phyloP scores from a whole-genome alignment of 371 early-diverging fungal genomes.

The Choanephora cucurbitarum region DNA sequence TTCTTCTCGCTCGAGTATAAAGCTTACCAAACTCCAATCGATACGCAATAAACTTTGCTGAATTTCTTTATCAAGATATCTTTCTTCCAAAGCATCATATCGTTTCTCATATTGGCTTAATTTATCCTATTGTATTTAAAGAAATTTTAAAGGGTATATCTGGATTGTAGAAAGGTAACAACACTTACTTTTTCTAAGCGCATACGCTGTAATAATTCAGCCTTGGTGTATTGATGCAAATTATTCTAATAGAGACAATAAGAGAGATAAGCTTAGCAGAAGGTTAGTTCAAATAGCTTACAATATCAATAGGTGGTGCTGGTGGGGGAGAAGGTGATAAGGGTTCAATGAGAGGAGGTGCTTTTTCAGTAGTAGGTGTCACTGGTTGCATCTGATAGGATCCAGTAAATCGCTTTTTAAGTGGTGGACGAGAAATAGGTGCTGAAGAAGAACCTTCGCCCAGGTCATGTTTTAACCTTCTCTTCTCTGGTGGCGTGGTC shows the following conservation, averaged over 20 bases:
- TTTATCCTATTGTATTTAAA: too few species aligned
- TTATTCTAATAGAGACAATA: slow-evolving; percentile 9
- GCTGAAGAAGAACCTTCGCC: background rate
- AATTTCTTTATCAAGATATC: slow-evolving; percentile 16
- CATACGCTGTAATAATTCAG: slow-evolving; percentile 24
- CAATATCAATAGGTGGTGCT: background rate
- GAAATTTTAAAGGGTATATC: too few species aligned
- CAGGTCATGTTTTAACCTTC: background rate
- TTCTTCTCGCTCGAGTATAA: too few species aligned
- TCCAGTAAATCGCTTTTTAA: slow-evolving; percentile 31
- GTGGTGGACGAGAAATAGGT: slow-evolving; percentile 28
- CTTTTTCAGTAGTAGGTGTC: slow-evolving; percentile 3
- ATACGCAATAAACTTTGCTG: slow-evolving; percentile 21
- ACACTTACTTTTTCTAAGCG: slow-evolving; percentile 16
- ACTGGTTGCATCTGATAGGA: slow-evolving; percentile 19
- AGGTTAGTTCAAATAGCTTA: too few species aligned
- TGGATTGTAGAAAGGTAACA: too few species aligned
- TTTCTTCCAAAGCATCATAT: slow-evolving; percentile 12
- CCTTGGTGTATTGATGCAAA: slow-evolving; percentile 17
- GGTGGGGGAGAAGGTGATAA: slow-evolving; percentile 1
- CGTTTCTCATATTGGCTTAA: slow-evolving; percentile 9
- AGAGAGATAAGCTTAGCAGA: too few species aligned
- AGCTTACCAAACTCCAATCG: slow-evolving; percentile 23
- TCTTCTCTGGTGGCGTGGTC: background rate
- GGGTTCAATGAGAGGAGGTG: background rate